These are phyloP conservation scores for Macrotyloma uniflorum DNA, from an alignment of 306 rosid species.

Conservation along the genomic window DNA sequence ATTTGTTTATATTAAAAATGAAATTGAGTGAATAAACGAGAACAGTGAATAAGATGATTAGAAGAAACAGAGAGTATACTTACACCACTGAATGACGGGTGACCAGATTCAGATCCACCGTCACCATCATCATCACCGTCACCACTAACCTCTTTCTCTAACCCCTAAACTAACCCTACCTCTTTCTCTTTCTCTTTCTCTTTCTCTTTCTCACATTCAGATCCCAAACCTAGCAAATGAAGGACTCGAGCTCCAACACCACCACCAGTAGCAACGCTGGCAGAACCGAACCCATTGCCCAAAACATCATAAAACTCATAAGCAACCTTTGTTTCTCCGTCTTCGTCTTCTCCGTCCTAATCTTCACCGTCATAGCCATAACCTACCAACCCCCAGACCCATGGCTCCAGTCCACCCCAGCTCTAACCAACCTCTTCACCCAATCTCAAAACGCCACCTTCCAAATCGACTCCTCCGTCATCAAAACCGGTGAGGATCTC, in stretches of 20 bases:
- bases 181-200: neutral
- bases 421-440: slow-evolving; percentile 84
- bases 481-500: slow-evolving; percentile 89
- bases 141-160: neutral
- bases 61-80: too few species aligned
- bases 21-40: too few species aligned
- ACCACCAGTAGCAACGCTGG: neutral
- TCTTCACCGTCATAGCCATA: slow-evolving; percentile 89
- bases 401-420: slow-evolving; percentile 93
- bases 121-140: neutral
- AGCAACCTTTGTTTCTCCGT: slow-evolving; percentile 88
- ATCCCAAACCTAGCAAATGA: slow-evolving; percentile 52
- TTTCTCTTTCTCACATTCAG: neutral
- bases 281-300: slow-evolving; percentile 75
- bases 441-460: slow-evolving; percentile 82
- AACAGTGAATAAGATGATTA: too few species aligned
- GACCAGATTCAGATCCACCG: slow-evolving; percentile 39
- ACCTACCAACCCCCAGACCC: slow-evolving; percentile 99
- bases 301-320: slow-evolving; percentile 80
- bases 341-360: slow-evolving; percentile 83
- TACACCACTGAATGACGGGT: neutral
- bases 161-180: neutral
- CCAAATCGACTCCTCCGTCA: slow-evolving; percentile 68
- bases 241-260: slow-evolving; percentile 51
- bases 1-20: too few species aligned